Base-by-base conservation (phyloP, 306 rosid species). In the Prunus kanzakura region DNA sequence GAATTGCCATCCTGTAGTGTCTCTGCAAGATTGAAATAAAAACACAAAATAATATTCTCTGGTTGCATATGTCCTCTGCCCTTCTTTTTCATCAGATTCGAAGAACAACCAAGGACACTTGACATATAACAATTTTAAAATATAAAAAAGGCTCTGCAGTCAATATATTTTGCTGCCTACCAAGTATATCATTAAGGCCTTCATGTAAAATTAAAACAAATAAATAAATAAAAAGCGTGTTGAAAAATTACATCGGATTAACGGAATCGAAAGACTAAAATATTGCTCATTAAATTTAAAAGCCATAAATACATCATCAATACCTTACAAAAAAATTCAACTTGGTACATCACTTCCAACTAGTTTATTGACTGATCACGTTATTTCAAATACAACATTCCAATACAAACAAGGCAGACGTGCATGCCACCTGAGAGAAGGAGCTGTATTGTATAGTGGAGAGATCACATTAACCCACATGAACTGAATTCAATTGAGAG, bases 311-410 rank as follows among this genome's bases (percentile, higher is more conserved):
- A 64, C 61, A 54, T 68, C 65, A 51, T 41, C 50, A 74, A 35
- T 55, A 60, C 20, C 76, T 77, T 51, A 41, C 20, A 23, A 45
- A 29, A 71, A 30, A 16, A 25, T 32, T 25, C 23, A 51, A 35
- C 55, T 38, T 23, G 52, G 50, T 79, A 77, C 69, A 71, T 58
- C 76, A 78, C 57, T 76, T 71, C 77, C 76, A 65, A 51, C 84
- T 55, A 71, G 38, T 82, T 87, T 82, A 89, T 89, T 86, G 51
- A 57, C 75, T 45, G 64, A 69, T 35, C 55, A 60, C 47, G 49
- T 78, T 18, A 84, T 67, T 79, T 66, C 72, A 71, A 82, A 77
- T 73, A 76, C 73, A 54, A 69, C 46, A 84, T 71, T 63, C 69
- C 70, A 79, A 70, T 74, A 81, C 86, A 72, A 83, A 77, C 67